These are phyloP conservation scores for Russula ochroleuca DNA, from an alignment of 768 basidiomycete genomes.

Conservation along the genomic window DNA sequence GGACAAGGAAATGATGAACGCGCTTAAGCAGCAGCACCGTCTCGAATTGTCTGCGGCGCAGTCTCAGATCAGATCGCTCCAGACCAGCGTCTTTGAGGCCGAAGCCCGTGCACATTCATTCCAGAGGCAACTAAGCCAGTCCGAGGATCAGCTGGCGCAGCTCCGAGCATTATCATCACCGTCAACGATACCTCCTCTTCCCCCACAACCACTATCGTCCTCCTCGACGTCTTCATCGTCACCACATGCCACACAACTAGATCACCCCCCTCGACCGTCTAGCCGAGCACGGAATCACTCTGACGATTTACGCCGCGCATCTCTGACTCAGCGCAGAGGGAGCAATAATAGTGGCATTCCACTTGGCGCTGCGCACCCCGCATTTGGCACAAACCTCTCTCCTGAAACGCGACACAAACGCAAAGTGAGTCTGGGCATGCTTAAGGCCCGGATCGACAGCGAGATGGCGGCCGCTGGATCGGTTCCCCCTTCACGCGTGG, in stretches of 20 bases:
- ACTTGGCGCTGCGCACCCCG: conserved; percentile 33
- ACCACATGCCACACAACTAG: conserved; percentile 38
- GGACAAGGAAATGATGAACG: conserved; percentile 69
- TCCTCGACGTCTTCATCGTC: conserved; percentile 32
- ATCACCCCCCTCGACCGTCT: conserved; percentile 43
- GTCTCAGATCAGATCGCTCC: conserved; percentile 72
- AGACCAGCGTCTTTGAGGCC: conserved; percentile 67
- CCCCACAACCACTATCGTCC: conserved; percentile 32
- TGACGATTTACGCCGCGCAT: conserved; percentile 39
- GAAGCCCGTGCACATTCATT: conserved; percentile 62
- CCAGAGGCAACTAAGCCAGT: conserved; percentile 58
- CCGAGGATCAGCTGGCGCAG: conserved; percentile 63
- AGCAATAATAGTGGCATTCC: conserved; percentile 32
- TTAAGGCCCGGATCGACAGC: conserved; percentile 85
- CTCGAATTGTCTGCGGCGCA: conserved; percentile 79
- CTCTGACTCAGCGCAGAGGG: conserved; percentile 34
- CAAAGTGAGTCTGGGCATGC: conserved; percentile 79
- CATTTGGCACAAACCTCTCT: conserved; percentile 55
- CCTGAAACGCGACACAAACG: conserved; percentile 79
- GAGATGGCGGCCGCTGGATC: conserved; percentile 50
- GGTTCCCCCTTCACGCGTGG: conserved; percentile 47
- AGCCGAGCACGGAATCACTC: conserved; percentile 42
- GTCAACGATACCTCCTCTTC: conserved; percentile 32
- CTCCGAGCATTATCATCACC: conserved; percentile 39
- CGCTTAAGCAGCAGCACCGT: conserved; percentile 67